phyloP scores from a whole-genome alignment of 2,329 filamentous ascomycete species.

The Mycosphaerella arachidis region DNA sequence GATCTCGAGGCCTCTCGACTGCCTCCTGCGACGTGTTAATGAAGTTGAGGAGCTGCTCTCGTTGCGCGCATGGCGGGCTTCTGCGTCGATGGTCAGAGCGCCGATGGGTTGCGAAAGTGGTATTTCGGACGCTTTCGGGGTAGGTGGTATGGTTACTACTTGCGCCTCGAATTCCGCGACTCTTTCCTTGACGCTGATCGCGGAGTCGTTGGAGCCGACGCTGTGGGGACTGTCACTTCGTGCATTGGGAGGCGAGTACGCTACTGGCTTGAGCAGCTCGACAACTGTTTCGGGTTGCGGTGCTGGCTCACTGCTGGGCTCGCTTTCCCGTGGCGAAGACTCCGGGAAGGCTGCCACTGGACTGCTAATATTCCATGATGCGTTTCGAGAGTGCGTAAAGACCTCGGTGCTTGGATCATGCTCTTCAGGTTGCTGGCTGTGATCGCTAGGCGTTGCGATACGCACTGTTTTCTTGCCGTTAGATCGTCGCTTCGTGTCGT shows the following conservation, averaged over 20 bases:
- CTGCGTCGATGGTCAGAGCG: constrained; percentile 7
- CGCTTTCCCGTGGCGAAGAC: constrained; percentile 6
- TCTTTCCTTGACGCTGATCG: constrained; percentile 6
- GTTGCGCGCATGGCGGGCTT: constrained; percentile 13
- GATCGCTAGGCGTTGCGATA: constrained; percentile 14
- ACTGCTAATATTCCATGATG: constrained; percentile 9
- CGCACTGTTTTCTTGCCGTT: constrained; percentile 11
- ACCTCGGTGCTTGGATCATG: constrained; percentile 11
- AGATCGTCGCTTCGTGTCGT: constrained; percentile 3
- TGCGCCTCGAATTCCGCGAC: constrained; percentile 7
- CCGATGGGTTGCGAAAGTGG: not conserved
- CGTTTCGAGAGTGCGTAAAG: constrained; percentile 18
- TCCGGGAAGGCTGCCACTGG: constrained; percentile 6
- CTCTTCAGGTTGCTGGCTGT: not conserved
- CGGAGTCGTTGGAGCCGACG: constrained; percentile 1
- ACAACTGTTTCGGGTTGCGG: constrained; percentile 1
- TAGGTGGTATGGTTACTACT: not conserved
- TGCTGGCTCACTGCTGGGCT: not conserved
- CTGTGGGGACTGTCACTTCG: not conserved
- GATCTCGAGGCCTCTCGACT: constrained; percentile 16
- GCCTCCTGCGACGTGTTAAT: constrained; percentile 8
- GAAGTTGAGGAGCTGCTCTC: constrained; percentile 5
- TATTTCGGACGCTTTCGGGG: not conserved
- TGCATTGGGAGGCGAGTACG: constrained; percentile 1
- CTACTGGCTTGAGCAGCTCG: not conserved